Evolutionary conservation across 1,139 yeast genomes (phyloP), one percentile per base, ranked within the genome.

Genomic region (Sugiyamaella sp.): DNA sequence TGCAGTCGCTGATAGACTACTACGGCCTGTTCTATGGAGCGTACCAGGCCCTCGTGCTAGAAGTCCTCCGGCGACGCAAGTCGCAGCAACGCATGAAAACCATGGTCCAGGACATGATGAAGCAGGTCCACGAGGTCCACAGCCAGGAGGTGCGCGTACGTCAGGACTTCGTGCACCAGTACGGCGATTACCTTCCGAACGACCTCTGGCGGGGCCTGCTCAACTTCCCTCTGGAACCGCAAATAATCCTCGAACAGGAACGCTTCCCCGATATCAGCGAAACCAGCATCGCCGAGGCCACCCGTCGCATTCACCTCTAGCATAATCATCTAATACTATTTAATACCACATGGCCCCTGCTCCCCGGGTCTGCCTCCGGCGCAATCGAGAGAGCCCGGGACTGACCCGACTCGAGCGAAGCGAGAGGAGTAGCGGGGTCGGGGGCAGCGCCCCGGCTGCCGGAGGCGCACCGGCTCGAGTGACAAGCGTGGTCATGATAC

Each of bases 121-220:
- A 60, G 0, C 70, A 74, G 49, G 61, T 82, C 16, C 59, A 68
- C 19, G 56, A 62, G 2, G 61, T 80, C 1, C 72, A 61, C 22
- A 54, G 58, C 9, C 73, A 75, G 2, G 87, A 84, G 57, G 63
- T 66, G 35, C 65, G 63, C 1, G 64, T 66, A 14, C 69, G 86
- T 39, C 61, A 70, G 19, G 56, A 63, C 8, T 83, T 83, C 58
- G 57, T 80, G 42, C 59, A 64, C 1, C 65, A 68, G 6, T 72
- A 81, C 64, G 84, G 82, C 0, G 78, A 76, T 45, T 83, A 67
- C 59, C 67, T 84, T 9, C 89, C 89, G 0, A 73, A 69, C 37
- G 80, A 79, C 57, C 68, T 80, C 2, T 80, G 82, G 81, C 69
- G 73, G 1, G 76, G 76, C 2, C 65, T 78, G 46, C 68, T 72